Evolutionary conservation across 2,329 filamentous ascomycete species (phyloP), one percentile per base, ranked within the genome.

Genomic region (Colletotrichum sp.): DNA sequence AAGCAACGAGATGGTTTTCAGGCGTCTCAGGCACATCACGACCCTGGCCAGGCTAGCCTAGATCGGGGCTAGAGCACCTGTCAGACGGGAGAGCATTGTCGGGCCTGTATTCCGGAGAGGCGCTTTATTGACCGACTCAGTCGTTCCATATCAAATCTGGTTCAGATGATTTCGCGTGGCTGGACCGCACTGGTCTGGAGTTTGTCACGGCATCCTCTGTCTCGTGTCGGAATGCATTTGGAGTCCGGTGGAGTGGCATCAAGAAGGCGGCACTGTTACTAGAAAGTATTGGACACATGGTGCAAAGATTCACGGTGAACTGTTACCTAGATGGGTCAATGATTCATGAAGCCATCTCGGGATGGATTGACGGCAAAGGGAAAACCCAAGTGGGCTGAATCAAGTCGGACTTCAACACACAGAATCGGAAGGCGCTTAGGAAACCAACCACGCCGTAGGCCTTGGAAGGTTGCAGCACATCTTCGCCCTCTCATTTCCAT

Each of bases 41-140:
- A 30, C 18, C 52, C 30, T 16, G n/a, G 24, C 14, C 7, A 34
- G 26, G 8, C 74, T 70, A 76, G 71, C 28, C 59, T 32, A 10
- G 2, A 70, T 65, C 13, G 12, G 48, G 13, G 10, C 48, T 69
- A 52, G 24, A 28, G 13, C 21, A 14, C n/a, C 24, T 52, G 34
- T 76, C 71, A 69, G 71, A 70, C 34, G 65, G 18, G 14, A 39
- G 24, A 30, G 26, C 55, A n/a, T 55, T 24, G 21, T 28, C 74
- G 74, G 74, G 26, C 74, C 74, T 76, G 16, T 2, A n/a, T 65
- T 74, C 74, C 74, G 74, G 4, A 60, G 66, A 30, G 48, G 28
- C 71, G 71, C 71, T 66, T 39, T 48, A 34, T 21, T 71, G 21
- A 13, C 39, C 30, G 32, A 30, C 61, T 34, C 36, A 12, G 10